Percentiles rank a stretch among this genome's conserved stretches.
phyloP scores from a whole-genome alignment of 768 basidiomycete species.

The Clitopilus passeckerianus region DNA sequence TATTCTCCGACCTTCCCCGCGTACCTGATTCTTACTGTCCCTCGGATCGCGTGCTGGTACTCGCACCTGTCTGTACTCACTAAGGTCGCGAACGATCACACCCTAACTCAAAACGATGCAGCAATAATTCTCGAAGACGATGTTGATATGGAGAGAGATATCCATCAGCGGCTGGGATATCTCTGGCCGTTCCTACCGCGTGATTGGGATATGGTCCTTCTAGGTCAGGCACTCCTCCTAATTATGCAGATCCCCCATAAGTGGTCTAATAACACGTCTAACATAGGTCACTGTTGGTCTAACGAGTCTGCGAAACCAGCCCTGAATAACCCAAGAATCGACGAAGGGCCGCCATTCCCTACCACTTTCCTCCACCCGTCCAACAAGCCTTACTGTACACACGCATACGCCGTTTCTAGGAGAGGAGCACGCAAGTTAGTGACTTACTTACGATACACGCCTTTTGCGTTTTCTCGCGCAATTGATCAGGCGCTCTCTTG shows the following conservation, averaged over 20 bases:
- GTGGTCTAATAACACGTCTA: not conserved
- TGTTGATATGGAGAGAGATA: conserved; percentile 69
- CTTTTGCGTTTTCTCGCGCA: conserved; percentile 74
- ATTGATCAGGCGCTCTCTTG: conserved; percentile 72
- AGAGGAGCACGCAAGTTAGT: conserved; percentile 58
- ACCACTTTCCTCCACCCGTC: conserved; percentile 49
- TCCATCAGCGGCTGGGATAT: conserved; percentile 29
- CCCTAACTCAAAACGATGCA: conserved; percentile 23
- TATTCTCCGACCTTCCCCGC: conserved; percentile 33
- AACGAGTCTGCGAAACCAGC: conserved; percentile 50
- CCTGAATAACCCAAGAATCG: conserved; percentile 10
- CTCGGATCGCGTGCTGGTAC: conserved; percentile 68
- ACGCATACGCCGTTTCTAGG: conserved; percentile 62
- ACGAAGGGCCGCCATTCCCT: conserved; percentile 5
- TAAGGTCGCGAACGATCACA: conserved; percentile 26
- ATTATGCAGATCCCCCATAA: not conserved
- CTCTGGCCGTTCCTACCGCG: conserved; percentile 51
- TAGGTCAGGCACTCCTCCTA: conserved; percentile 38
- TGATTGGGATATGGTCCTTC: conserved; percentile 71
- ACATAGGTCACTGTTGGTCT: conserved; percentile 75
- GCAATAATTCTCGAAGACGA: conserved; percentile 74
- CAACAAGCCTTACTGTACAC: conserved; percentile 61
- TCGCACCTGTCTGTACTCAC: conserved; percentile 57
- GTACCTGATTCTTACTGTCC: conserved; percentile 49
- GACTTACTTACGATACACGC: conserved; percentile 51